Conservation (phyloP, 306 rosid species). For the Rubus parviflorus region DNA sequence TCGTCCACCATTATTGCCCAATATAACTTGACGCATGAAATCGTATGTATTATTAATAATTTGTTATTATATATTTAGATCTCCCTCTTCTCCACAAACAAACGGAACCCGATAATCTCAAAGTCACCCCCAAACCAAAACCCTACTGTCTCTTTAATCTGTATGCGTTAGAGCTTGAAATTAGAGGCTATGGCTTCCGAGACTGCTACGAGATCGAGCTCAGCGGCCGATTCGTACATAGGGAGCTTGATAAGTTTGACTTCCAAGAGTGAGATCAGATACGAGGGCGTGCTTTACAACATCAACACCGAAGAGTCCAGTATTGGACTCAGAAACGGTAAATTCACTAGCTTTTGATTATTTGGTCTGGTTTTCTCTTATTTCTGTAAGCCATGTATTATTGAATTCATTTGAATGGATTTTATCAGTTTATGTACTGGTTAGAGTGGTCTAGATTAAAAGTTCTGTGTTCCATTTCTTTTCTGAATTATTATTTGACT, state of each 20-base stretch:
- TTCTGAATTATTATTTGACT: background rate
- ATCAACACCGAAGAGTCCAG: conserved; percentile 83
- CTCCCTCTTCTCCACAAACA: background rate
- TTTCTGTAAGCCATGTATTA: background rate
- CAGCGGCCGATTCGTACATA: conserved; percentile 75
- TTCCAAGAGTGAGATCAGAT: conserved; percentile 82
- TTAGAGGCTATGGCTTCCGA: conserved; percentile 63
- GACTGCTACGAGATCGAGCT: conserved; percentile 52
- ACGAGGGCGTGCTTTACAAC: conserved; percentile 69
- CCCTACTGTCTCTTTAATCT: conserved; percentile 37
- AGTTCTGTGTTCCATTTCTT: background rate
- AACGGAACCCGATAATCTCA: conserved; percentile 27
- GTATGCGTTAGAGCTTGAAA: conserved; percentile 25
- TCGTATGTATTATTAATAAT: no score
- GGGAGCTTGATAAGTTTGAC: conserved; percentile 84
- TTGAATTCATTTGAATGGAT: background rate
- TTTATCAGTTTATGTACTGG: background rate
- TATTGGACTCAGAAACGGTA: conserved; percentile 75
- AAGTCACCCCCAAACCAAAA: conserved; percentile 38
- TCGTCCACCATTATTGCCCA: background rate
- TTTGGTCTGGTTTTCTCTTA: conserved; percentile 7
- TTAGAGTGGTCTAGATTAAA: no score
- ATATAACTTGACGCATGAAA: background rate
- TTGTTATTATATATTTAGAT: conserved; percentile 1
- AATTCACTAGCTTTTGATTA: background rate